Evolutionary conservation across 306 rosid genomes (phyloP), one percentile per base, ranked within the genome.

Genomic region (Neltuma alba): DNA sequence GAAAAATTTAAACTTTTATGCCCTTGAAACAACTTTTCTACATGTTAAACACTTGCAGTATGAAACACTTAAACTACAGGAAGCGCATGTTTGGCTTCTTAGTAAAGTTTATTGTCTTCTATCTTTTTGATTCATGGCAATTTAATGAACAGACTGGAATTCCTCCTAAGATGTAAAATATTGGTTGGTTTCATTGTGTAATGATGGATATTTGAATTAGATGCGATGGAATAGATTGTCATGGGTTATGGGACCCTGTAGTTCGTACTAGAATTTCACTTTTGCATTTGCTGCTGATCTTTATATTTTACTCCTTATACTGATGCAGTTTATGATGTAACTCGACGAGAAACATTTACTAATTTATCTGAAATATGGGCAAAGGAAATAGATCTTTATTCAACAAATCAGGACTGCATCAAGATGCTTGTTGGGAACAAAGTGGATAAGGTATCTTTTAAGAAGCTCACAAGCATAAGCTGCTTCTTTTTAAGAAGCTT

Each of bases 351-450:
- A 48, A 92, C 98, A 58, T 91, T 95, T 88, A 92, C 96, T 5
- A 89, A 91, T 84, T 95, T 95, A 73, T 87, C 97, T 61, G 97
- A 95, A 76, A 77, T 95, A 82, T 95, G 99, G 99, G 88, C 97
- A 33, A 95, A 85, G 89, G 98, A 95, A 86, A 81, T 95, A 72
- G 98, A 92, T 34, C 97, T 95, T 71, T 90, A 95, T 87, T 95
- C 97, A 33, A 95, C 98, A 84, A 92, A 95, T 87, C 94, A 85
- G 70, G 97, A 95, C 70, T 92, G 98, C 93, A 95, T 95, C 88
- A 95, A 91, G 86, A 92, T 95, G 98, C 97, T 95, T 76, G 99
- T 95, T 33, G 99, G 97, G 76, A 92, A 95, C 92, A 95, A 95
- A 88, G 92, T 92, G 58, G 99, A 95, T 72, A 91, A 91, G 99